Evolutionary conservation across 805 yeast genomes (phyloP).

Genomic region (Spathaspora arborariae): DNA sequence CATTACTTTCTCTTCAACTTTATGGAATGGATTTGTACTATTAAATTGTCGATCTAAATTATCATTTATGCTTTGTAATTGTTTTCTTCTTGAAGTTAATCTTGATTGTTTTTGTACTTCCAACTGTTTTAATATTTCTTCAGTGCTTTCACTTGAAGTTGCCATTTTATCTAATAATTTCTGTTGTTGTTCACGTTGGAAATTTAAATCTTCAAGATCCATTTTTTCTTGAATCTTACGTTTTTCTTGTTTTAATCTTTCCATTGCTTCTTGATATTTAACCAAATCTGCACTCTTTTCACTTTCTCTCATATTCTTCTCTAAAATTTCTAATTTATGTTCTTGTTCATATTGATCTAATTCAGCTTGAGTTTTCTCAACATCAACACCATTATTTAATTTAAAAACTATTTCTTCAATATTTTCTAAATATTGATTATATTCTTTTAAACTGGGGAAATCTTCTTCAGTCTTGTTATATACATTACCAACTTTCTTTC

Average conservation of each 20-base stretch:
- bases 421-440: constrained; percentile 76
- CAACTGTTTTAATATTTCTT: constrained; percentile 38
- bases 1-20: constrained; percentile 11
- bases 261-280: constrained; percentile 55
- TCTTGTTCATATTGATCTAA: constrained; percentile 66
- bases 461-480: constrained; percentile 80
- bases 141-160: constrained; percentile 28
- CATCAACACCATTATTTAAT: constrained; percentile 64
- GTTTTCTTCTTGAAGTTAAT: constrained; percentile 60
- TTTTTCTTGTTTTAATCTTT: constrained; percentile 58
- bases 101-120: constrained; percentile 47
- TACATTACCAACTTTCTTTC: constrained; percentile 71
- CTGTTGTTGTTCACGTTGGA: constrained; percentile 37
- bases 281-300: constrained; percentile 60
- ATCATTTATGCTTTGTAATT: constrained; percentile 55
- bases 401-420: constrained; percentile 80
- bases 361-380: constrained; percentile 63
- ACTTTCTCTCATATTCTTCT: constrained; percentile 69
- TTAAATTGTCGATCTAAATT: constrained; percentile 45
- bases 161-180: constrained; percentile 39
- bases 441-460: constrained; percentile 56
- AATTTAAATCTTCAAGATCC: constrained; percentile 41
- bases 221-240: constrained; percentile 62
- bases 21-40: constrained; percentile 20
- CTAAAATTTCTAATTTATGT: constrained; percentile 70